Evolutionary conservation across 2,329 filamentous ascomycete genomes (phyloP), one percentile per base, ranked within the genome.

Genomic region (Exophiala mesophila): DNA sequence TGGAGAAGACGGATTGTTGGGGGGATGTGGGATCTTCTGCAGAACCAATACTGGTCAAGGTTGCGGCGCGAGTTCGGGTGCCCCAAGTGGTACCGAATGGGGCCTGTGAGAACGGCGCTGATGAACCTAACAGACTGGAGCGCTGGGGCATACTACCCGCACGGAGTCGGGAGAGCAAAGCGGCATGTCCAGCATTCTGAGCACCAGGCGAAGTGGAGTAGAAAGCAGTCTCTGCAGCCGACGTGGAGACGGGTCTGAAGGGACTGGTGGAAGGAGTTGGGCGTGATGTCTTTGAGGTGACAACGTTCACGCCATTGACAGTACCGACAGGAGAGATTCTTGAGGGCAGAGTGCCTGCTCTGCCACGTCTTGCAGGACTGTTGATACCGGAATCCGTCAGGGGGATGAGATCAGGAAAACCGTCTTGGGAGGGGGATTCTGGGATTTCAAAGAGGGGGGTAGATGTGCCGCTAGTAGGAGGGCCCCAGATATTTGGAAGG

Each of bases 391-490:
- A 77, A 52, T 83, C 77, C 6, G 82, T 75, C 30, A 84, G 76
- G 30, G 85, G 74, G 56, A 84, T 77, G 62, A 95, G 88, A 64
- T 95, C 89, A 45, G 92, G 89, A 57, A 97, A 97, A 55, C 86
- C 90, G 69, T 96, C 90, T 55, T 75, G 77, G 54, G 85, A 92
- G 21, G 92, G 92, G 24, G 90, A 96, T 68, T 98, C 92, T 52
- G 90, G 89, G 49, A 98, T 97, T 70, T 97, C 92, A 59, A 92
- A 87, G 38, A 98, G 77, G 55, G 92, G 92, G 30, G 90, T 96
- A 15, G 90, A 96, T 65, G 95, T 90, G 53, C 90, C 92, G 63
- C 90, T 96, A 42, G 90, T 95, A 36, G 92, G 90, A 54, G 92
- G 90, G 8, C 92, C 88, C 92, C 92, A 97, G 31, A 84, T 83